These are phyloP conservation scores for Didymella sp. DNA, from an alignment of 2,329 filamentous ascomycete genomes.

Conservation along the genomic window DNA sequence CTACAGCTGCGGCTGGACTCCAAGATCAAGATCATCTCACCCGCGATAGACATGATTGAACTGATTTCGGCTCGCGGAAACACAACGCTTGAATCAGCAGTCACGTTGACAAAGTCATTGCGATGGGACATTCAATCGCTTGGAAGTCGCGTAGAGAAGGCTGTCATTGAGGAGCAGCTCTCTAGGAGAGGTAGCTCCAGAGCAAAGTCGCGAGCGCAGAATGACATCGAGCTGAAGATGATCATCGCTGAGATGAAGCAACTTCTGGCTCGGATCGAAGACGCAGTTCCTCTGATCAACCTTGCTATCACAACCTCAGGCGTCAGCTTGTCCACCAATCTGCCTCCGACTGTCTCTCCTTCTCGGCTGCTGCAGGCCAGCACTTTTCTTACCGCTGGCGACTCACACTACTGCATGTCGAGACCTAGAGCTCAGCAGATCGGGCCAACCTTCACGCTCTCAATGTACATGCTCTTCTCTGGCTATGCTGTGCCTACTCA, in stretches of 20 bases:
- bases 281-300: constrained; percentile 89
- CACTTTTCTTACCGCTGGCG: constrained; percentile 84
- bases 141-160: constrained; percentile 74
- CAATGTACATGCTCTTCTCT: constrained; percentile 93
- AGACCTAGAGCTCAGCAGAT: constrained; percentile 75
- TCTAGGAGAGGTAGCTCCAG: constrained; percentile 54
- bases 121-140: constrained; percentile 83
- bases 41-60: constrained; percentile 90
- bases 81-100: constrained; percentile 82
- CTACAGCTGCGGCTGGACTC: constrained; percentile 78
- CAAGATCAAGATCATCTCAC: constrained; percentile 92
- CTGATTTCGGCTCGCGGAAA: constrained; percentile 82
- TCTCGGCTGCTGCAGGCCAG: constrained; percentile 92
- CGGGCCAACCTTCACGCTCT: constrained; percentile 84
- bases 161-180: constrained; percentile 69
- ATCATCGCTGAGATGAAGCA: constrained; percentile 79
- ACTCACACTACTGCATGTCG: constrained; percentile 77
- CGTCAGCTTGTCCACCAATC: constrained; percentile 78
- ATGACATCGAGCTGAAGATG: constrained; percentile 68
- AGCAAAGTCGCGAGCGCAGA: constrained; percentile 61
- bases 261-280: constrained; percentile 80
- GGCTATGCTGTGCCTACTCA: constrained; percentile 71
- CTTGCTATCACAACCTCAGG: constrained; percentile 94
- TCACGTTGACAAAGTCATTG: constrained; percentile 80
- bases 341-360: constrained; percentile 85